Evolutionary conservation across 129 eudicot genomes (phyloP), one percentile per base, ranked within the genome.

Genomic region (Tagetes patula): DNA sequence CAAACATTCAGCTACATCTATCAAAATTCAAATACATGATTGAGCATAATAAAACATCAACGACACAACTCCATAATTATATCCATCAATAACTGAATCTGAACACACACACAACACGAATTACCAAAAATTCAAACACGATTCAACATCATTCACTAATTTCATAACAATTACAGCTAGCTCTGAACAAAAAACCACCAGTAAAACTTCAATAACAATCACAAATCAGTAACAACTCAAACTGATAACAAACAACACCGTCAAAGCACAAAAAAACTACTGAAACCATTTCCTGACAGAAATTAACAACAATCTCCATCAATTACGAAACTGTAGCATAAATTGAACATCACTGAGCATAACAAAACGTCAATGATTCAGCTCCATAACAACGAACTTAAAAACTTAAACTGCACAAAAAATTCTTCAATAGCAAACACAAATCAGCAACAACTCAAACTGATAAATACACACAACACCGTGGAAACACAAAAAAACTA

Each of bases 181-280:
- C 1, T 42, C 42, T 2, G 27, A 12, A 60, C 65, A 60, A 60
- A 60, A 32, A 60, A 43, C 11, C 55, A 12, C 13, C 6, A 58
- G 8, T 10, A 42, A 10, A 20, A 20, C 66, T 54, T 30, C 43
- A 8, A 45, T 36, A 60, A n/a, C 79, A 39, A 75, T 30, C 69
- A 72, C 0, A 11, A 75, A 49, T 31, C 34, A 20, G 31, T 9
- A 27, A 61, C 20, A 6, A 37, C 74, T n/a, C 37, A 50, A 71
- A 40, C 27, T 9, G 49, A 46, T 33, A 0, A 45, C 60, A 1
- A 1, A 33, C 6, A 58, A 6, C 4, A 59, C 38, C 54, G 34
- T 13, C 48, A 1, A 49, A 72, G 37, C 53, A 53, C 39, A 43
- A 40, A 27, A 20, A 40, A 47, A 78, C 98, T 72, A 32, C 27